Base-by-base conservation (phyloP, 169 alveolate species). In the Eimeria praecox region DNA sequence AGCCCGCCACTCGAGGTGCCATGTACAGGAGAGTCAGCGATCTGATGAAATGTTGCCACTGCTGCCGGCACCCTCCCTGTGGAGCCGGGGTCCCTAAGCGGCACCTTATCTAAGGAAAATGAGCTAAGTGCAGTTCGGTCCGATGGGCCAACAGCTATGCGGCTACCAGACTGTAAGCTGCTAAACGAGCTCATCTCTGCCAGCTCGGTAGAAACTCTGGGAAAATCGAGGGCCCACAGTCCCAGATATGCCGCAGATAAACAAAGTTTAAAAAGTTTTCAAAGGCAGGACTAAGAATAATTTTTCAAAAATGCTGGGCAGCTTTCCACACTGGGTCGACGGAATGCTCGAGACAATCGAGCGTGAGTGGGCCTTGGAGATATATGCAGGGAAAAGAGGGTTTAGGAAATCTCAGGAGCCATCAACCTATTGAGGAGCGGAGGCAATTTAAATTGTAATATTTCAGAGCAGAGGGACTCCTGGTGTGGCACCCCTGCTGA, bases 281-380 rank as follows among this genome's bases (percentile, higher is more conserved):
- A 75, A 12, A 24, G 33, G 24, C 40, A 75, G 40, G 86, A 75
- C 20, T 16, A 75, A 10, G 86, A 40, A 42, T 42, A 75, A 40
- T 42, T 33, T 2, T 38, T 75, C 86, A 75, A 75, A 75, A 75
- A 75, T 18, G 27, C 62, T 27, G 33, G 9, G 86, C 12, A 75
- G 86, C 86, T 18, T 75, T 42, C 38, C 59, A 75, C 22, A 62
- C 86, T 75, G 40, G 86, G 24, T 75, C 59, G 44, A 44, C 62
- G 38, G 86, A 14, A 56, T 75, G 40, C 86, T 75, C 86, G 78
- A 75, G 86, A 44, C 86, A 75, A 75, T 75, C 52, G 86, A 75
- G 62, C 86, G 38, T 75, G 40, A 62, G 22, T 30, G 33, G 86
- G 86, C 86, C 59, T 73, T 73, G 85, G 14, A 30, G 27, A 33